Conservation (phyloP, 768 basidiomycete species). For the Calvatia gigantea region DNA sequence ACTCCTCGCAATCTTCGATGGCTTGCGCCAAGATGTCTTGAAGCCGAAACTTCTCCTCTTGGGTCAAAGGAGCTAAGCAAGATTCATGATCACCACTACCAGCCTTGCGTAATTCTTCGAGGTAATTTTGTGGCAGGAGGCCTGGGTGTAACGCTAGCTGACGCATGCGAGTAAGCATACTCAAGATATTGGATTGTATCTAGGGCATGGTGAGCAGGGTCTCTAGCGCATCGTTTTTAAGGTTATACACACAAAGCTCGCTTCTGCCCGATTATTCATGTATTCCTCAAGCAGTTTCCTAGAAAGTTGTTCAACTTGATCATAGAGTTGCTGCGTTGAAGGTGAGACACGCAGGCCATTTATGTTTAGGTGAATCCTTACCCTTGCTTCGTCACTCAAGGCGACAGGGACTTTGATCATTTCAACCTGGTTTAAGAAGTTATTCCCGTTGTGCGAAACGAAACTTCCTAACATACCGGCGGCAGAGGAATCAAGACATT, state of each 20-base stretch:
- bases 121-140: slow-evolving; percentile 66
- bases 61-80: slow-evolving; percentile 35
- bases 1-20: slow-evolving; percentile 81
- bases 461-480: slow-evolving; percentile 36
- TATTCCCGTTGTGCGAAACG: background rate
- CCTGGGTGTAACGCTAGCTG: slow-evolving; percentile 80
- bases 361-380: slow-evolving; percentile 25
- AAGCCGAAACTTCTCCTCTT: slow-evolving; percentile 51
- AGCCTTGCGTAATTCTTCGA: slow-evolving; percentile 54
- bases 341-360: slow-evolving; percentile 7
- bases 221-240: background rate
- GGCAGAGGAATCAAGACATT: slow-evolving; percentile 74
- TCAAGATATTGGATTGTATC: slow-evolving; percentile 68
- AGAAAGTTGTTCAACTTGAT: slow-evolving; percentile 63
- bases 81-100: slow-evolving; percentile 28
- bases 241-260: slow-evolving; percentile 34
- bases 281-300: slow-evolving; percentile 57
- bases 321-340: slow-evolving; percentile 52
- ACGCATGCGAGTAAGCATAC: slow-evolving; percentile 83
- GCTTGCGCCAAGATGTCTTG: slow-evolving; percentile 58
- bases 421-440: slow-evolving; percentile 56
- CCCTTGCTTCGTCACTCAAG: slow-evolving; percentile 61
- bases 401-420: slow-evolving; percentile 72
- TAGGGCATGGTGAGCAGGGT: slow-evolving; percentile 22
- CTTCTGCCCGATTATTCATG: slow-evolving; percentile 37